A percentile compares a stretch with the other conserved stretches of the same genome.
phyloP scores from a whole-genome alignment of 192 early-diverging fungal species.

The Helicostylum pulchrum region DNA sequence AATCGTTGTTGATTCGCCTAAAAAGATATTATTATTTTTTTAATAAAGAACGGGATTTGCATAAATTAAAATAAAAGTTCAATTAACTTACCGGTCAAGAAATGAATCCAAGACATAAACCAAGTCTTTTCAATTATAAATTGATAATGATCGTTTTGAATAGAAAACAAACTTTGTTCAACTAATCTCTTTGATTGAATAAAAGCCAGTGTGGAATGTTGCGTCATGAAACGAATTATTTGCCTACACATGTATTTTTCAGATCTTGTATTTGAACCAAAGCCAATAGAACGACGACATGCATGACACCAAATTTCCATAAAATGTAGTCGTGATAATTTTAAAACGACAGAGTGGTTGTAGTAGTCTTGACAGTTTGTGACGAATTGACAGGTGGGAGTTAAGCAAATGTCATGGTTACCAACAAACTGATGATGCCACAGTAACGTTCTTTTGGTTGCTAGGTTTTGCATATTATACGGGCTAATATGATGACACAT shows the following conservation, averaged over 20 bases:
- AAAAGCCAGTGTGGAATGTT: not conserved
- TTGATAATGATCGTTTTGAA: not conserved
- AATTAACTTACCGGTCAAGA: constrained; percentile 8
- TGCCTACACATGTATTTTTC: not conserved
- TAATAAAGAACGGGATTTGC: not conserved
- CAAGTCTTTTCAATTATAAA: constrained; percentile 5
- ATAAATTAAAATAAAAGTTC: not conserved
- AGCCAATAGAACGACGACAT: not conserved
- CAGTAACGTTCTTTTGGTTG: not conserved
- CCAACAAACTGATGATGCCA: not conserved
- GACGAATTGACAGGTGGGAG: not conserved
- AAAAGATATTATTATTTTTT: not conserved
- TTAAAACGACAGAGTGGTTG: not conserved
- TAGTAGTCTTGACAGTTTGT: not conserved
- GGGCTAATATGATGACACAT: constrained; percentile 1
- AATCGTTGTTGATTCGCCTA: not conserved
- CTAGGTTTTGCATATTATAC: not conserved
- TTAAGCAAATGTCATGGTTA: constrained; percentile 6
- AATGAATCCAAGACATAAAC: constrained; percentile 3
- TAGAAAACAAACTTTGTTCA: not conserved
- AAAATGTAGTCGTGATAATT: constrained; percentile 6
- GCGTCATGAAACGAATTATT: constrained; percentile 1
- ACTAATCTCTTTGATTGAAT: constrained; percentile 1
- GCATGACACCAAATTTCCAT: constrained; percentile 14
- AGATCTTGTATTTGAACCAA: not conserved